Conservation (phyloP, 2,329 filamentous ascomycete species). For the Epichloe brachyelytri region DNA sequence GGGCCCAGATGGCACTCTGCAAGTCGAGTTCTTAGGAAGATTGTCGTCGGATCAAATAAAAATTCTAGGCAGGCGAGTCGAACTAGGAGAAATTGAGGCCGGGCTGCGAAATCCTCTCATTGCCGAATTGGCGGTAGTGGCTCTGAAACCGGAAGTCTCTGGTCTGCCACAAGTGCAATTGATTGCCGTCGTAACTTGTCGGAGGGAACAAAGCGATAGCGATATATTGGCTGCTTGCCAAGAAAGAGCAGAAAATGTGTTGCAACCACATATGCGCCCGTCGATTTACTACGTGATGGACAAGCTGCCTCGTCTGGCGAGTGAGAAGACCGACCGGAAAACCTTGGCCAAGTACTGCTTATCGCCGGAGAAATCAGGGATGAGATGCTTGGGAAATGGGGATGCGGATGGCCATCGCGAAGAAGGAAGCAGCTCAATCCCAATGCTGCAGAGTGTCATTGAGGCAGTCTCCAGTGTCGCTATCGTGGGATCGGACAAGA, state of each 20-base stretch:
- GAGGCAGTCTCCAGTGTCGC: neutral
- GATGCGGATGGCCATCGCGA: neutral
- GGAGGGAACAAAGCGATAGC: neutral
- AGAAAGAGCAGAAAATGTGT: constrained; percentile 17
- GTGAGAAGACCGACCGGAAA: constrained; percentile 48
- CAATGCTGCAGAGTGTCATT: neutral
- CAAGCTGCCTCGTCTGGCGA: constrained; percentile 42
- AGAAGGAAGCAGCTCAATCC: neutral
- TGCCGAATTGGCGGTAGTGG: neutral
- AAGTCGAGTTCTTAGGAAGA: constrained; percentile 46
- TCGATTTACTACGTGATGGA: constrained; percentile 35
- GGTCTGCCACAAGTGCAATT: neutral
- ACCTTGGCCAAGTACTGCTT: neutral
- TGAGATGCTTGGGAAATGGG: neutral
- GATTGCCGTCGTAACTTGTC: neutral
- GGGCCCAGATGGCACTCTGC: constrained; percentile 45
- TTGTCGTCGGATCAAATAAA: constrained; percentile 60
- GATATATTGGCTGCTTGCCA: neutral
- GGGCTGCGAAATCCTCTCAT: constrained; percentile 13
- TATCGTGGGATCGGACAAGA: neutral
- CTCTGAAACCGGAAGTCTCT: neutral
- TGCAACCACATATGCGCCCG: constrained; percentile 50
- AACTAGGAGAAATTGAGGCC: constrained; percentile 54
- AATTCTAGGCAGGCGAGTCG: constrained; percentile 59
- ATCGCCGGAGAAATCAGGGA: neutral